These are phyloP conservation scores for Thelonectria blattea DNA, from an alignment of 2,329 filamentous ascomycete genomes.

Conservation along the genomic window DNA sequence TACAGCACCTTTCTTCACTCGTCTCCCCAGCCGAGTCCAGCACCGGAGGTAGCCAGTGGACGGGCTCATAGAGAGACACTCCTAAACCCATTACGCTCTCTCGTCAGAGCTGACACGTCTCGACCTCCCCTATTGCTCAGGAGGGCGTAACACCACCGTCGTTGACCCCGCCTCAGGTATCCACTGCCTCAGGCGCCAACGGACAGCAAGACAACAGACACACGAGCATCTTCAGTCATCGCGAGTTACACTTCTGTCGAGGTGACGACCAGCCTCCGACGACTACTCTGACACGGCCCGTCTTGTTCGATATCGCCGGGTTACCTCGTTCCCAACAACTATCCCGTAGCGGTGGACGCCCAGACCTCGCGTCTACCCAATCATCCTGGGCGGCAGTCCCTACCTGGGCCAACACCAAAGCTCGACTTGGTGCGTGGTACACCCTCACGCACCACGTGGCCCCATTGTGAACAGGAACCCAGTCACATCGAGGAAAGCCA, in stretches of 20 bases:
- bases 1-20: background rate
- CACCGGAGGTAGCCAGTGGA: background rate
- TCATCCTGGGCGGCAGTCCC: background rate
- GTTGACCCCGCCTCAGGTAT: slow-evolving; percentile 16
- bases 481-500: slow-evolving; percentile 17
- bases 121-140: background rate
- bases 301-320: background rate
- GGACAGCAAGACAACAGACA: slow-evolving; percentile 7
- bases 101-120: background rate
- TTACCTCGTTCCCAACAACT: slow-evolving; percentile 1
- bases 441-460: slow-evolving; percentile 7
- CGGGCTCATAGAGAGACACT: background rate
- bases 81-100: too few species aligned
- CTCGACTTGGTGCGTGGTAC: slow-evolving; percentile 2
- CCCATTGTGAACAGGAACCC: slow-evolving; percentile 21
- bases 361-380: background rate
- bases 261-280: background rate
- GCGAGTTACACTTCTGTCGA: background rate
- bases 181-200: slow-evolving; percentile 17
- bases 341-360: background rate
- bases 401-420: background rate
- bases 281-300: slow-evolving; percentile 8
- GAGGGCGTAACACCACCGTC: slow-evolving; percentile 3
- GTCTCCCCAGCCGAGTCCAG: background rate
- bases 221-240: background rate